A percentile compares a stretch with the other conserved stretches of the same genome.
phyloP scores from a whole-genome alignment of 352 stramenopile genomes.

The Phytophthora pini region DNA sequence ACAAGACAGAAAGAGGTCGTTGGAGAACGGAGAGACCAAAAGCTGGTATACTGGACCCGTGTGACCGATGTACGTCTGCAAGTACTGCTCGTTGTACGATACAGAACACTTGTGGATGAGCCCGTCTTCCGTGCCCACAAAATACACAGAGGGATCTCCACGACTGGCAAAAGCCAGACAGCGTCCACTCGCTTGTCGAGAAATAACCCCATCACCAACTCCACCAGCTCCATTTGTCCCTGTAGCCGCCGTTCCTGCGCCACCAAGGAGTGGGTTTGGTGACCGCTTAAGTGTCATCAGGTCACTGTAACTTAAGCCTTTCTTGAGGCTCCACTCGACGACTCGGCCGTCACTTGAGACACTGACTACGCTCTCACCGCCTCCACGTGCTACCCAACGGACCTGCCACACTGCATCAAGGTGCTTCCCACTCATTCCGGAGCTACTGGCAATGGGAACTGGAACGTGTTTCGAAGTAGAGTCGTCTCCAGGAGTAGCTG shows the following conservation, averaged over 20 bases:
- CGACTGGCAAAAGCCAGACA: conserved; percentile 86
- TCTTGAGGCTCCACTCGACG: conserved; percentile 94
- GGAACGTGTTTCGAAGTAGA: conserved; percentile 28
- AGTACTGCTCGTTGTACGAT: conserved; percentile 95
- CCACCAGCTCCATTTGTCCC: conserved; percentile 22
- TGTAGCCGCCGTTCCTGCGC: conserved; percentile 53
- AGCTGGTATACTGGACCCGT: conserved; percentile 91
- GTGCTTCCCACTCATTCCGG: conserved; percentile 75
- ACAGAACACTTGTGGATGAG: conserved; percentile 92
- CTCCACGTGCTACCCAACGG: conserved; percentile 91
- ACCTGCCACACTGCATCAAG: conserved; percentile 93
- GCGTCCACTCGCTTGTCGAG: conserved; percentile 83
- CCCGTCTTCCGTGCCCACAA: conserved; percentile 92
- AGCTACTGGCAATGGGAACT: conserved; percentile 61
- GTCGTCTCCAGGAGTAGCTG: not conserved
- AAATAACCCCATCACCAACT: conserved; percentile 80
- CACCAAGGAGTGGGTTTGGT: conserved; percentile 67
- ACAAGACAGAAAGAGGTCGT: conserved; percentile 88
- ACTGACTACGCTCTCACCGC: conserved; percentile 89
- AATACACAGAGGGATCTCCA: conserved; percentile 87
- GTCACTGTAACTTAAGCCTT: conserved; percentile 87
- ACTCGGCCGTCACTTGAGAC: conserved; percentile 92
- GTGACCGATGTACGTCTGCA: conserved; percentile 92
- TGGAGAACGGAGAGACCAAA: conserved; percentile 86
- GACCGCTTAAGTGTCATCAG: conserved; percentile 93